A percentile compares a stretch with the other conserved stretches of the same genome.
Evolutionary conservation across 176 grass and related monocot genomes (phyloP).

Genomic region (Metroxylon sagu): DNA sequence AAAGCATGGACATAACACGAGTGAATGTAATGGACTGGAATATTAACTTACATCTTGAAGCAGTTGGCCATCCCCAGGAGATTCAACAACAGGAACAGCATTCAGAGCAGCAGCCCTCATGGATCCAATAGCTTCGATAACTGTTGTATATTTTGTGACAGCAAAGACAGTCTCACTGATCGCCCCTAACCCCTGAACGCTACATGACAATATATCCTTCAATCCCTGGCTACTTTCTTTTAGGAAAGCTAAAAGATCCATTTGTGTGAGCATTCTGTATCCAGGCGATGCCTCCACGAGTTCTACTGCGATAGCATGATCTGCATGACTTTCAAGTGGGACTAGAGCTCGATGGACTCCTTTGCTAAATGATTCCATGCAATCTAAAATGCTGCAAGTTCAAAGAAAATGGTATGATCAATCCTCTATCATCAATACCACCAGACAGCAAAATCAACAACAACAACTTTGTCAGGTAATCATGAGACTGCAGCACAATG

Average conservation of each 20-base stretch:
- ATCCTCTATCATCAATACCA: not conserved
- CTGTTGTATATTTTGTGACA: constrained; percentile 29
- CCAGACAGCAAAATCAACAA: too few relatives aligned
- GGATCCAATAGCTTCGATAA: constrained; percentile 49
- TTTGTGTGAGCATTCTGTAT: constrained; percentile 84
- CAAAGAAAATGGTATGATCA: not conserved
- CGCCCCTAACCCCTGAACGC: constrained; percentile 44
- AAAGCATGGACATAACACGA: too few relatives aligned
- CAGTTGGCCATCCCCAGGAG: not conserved
- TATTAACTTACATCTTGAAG: constrained; percentile 41
- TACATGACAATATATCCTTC: constrained; percentile 37
- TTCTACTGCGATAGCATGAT: constrained; percentile 42
- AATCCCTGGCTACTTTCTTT: constrained; percentile 29
- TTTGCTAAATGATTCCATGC: constrained; percentile 89
- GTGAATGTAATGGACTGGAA: too few relatives aligned
- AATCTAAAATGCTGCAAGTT: constrained; percentile 58
- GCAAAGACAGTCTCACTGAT: constrained; percentile 51
- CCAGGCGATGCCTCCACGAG: constrained; percentile 53
- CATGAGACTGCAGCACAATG: too few relatives aligned
- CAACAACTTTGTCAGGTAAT: too few relatives aligned
- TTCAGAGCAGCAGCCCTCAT: constrained; percentile 58
- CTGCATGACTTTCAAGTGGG: constrained; percentile 59
- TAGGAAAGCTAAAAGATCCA: constrained; percentile 79
- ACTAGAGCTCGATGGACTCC: constrained; percentile 78
- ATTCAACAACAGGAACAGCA: constrained; percentile 76